Base-by-base conservation (phyloP, 1,139 yeast genomes). In the Diutina catenulata region DNA sequence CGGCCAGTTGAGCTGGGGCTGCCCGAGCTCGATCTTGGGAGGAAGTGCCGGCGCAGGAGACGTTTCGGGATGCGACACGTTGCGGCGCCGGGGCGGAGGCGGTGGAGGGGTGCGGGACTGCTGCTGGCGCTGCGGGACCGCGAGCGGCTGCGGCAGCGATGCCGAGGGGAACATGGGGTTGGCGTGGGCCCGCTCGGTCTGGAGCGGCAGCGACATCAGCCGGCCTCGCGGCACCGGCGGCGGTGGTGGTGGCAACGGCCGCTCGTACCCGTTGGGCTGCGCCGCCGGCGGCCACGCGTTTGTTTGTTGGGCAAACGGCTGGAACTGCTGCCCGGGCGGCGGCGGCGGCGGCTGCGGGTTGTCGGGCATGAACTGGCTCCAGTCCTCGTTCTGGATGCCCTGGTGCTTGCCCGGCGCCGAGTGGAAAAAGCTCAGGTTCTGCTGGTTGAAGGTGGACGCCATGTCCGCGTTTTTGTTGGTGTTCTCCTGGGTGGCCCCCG, bases 151-250 rank as follows among this genome's bases (percentile, higher is more conserved):
- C 5, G 42, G 49, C 4, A 60, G 60, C n/a, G 47, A 37, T 38
- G 39, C 31, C 40, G 40, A 32, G 43, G 38, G 15, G 40, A 23
- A 37, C 46, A 40, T 8, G 23, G 23, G 13, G 15, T 3, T 18
- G 11, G 10, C 18, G n/a, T 15, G 16, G 10, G 11, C 32, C 9
- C 32, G 13, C 13, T 33, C 37, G 2, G 22, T 10, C 10, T 33
- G 37, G 11, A 22, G 59, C 5, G 76, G 69, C 21, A 74, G 59
- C 27, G 77, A 60, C 14, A 57, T 47, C 4, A 74, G 59, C 39
- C 75, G 53, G 14, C 55, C 48, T 43, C 70, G 53, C 6, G 57
- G 47, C 20, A 42, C 48, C 1, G 69, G 67, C 1, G 56, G 62
- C 1, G 65, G 67, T 3, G 71, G 71, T 3, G 70, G 66, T 2